Evolutionary conservation across 768 basidiomycete species (phyloP).

Genomic region (Strobilomyces echinocephalus): DNA sequence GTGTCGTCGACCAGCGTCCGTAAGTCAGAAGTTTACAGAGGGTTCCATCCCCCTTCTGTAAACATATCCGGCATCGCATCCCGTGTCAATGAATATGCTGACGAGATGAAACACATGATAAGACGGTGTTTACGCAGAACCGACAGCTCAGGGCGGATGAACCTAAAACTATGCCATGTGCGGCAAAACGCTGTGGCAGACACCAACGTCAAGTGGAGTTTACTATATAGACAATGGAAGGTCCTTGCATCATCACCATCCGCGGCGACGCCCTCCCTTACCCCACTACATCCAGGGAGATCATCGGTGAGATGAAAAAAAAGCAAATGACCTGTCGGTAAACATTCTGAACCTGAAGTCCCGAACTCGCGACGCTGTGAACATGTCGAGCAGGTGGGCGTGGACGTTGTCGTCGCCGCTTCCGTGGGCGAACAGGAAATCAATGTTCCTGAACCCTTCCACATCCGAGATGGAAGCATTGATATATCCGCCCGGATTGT

Average conservation of each 20-base stretch:
- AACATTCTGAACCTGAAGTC: constrained; percentile 30
- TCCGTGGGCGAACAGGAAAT: constrained; percentile 49
- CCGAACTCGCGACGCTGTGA: constrained; percentile 70
- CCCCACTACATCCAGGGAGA: constrained; percentile 66
- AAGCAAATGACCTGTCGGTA: constrained; percentile 78
- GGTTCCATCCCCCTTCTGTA: no score
- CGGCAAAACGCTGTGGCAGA: background rate
- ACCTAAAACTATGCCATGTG: background rate
- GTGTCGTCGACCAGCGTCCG: no score
- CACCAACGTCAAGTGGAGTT: constrained; percentile 2
- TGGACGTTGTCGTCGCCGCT: constrained; percentile 98
- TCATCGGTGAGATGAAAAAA: background rate
- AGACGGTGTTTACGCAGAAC: background rate
- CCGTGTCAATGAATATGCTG: background rate
- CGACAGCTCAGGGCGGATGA: no score
- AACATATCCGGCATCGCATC: no score
- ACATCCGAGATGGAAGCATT: constrained; percentile 87
- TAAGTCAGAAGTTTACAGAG: no score
- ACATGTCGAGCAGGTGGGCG: constrained; percentile 89
- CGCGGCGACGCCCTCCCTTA: constrained; percentile 63
- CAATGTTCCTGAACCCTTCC: constrained; percentile 71
- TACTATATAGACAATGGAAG: constrained; percentile 4
- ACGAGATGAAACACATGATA: background rate
- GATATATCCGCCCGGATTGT: constrained; percentile 86
- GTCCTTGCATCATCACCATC: constrained; percentile 38